Evolutionary conservation across 2,329 filamentous ascomycete genomes (phyloP), one percentile per base, ranked within the genome.

Genomic region (Polychaeton citri): DNA sequence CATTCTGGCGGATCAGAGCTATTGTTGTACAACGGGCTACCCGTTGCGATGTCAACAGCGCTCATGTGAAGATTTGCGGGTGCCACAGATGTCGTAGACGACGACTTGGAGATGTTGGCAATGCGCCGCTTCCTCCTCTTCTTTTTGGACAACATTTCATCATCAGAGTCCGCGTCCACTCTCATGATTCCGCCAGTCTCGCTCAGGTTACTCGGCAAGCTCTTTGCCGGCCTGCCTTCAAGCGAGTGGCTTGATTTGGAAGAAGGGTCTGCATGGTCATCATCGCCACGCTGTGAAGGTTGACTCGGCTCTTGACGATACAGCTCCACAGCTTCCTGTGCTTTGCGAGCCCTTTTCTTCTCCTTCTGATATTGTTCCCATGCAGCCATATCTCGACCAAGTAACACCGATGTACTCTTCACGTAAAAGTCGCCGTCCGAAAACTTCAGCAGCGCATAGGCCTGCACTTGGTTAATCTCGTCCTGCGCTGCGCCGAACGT

Each of bases 391-490:
- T 86, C 81, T 41, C 81, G 76, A 37, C 80, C 81, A 19, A 87
- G 73, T 38, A 81, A 72, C 46, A 86, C 71, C 35, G 73, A 69
- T 47, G 78, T 79, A 1, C 79, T 84, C 35, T 76, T 83, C 75
- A 87, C 81, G 58, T 82, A 81, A 55, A 82, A 86, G 38, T 76
- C 71, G 51, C 80, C 79, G 62, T 87, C 81, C 45, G 72, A 69
- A 52, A 87, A 86, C 48, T 77, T 72, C 41, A 87, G 62, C 51
- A 76, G 75, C 28, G 74, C 75, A 54, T 73, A 79, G 21, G 73
- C 74, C 43, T 71, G 66, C 41, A 75, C 30, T 32, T 16, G 18
- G 10, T 32, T 19, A 17, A 15, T 32, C 12, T 32, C 13, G 3
- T 32, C 30, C 4, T 32, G 3, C 18, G 30, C 12, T 12, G 24